A percentile compares a stretch with the other conserved stretches of the same genome.
Conservation (phyloP, 225 moss, liverwort and hornwort genomes). For the Thuidium tamariscinum region DNA sequence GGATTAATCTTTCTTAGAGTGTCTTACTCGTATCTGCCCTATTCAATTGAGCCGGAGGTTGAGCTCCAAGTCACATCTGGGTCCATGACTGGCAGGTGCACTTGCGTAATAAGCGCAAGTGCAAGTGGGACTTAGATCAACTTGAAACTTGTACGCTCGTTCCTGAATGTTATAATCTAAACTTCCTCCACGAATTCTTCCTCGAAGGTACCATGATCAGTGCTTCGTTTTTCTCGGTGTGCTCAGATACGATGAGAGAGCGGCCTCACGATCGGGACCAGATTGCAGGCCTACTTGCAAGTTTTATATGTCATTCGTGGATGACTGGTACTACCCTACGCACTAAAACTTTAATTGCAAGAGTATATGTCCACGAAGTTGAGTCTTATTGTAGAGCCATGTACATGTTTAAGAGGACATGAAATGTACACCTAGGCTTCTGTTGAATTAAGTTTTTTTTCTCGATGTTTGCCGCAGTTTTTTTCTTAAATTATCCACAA, state of each 20-base stretch:
- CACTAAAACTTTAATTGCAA: neutral
- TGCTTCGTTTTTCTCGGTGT: neutral
- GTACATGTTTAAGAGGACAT: neutral
- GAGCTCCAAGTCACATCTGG: neutral
- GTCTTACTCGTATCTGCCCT: slow-evolving; percentile 4
- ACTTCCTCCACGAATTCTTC: neutral
- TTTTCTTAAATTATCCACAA: neutral
- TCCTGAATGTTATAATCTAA: neutral
- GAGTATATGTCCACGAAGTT: neutral
- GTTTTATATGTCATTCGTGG: slow-evolving; percentile 80
- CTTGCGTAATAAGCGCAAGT: neutral
- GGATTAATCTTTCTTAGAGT: slow-evolving; percentile 2
- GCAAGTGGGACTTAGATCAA: neutral
- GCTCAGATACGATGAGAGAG: slow-evolving; percentile 65
- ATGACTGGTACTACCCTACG: slow-evolving; percentile 47
- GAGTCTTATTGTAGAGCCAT: neutral
- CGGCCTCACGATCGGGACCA: slow-evolving; percentile 62
- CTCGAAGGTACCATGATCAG: neutral
- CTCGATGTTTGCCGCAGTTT: neutral
- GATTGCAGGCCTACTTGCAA: slow-evolving; percentile 62
- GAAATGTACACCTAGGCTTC: neutral
- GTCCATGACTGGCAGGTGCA: neutral
- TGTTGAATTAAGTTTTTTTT: neutral
- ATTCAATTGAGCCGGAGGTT: neutral
- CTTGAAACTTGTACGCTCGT: neutral